phyloP scores from a whole-genome alignment of 2,329 filamentous ascomycete species.

The Ramularia endophylla region DNA sequence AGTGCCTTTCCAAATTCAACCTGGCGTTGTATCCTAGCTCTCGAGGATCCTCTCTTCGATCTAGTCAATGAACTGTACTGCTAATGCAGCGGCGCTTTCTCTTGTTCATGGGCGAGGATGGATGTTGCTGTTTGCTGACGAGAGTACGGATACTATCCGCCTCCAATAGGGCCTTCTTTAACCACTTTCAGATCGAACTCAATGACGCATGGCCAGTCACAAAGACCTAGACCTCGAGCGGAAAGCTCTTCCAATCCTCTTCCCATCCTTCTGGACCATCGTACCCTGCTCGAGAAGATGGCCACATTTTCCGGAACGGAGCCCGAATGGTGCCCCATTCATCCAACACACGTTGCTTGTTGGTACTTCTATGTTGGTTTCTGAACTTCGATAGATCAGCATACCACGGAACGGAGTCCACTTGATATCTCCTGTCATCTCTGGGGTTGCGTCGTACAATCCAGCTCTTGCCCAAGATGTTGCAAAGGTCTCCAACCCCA shows the following conservation, averaged over 20 bases:
- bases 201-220: too few relatives aligned
- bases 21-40: too few relatives aligned
- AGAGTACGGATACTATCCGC: too few relatives aligned
- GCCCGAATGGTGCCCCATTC: slow-evolving; percentile 1
- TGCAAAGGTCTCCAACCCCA: background rate
- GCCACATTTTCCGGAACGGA: background rate
- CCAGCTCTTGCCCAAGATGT: background rate
- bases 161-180: too few relatives aligned
- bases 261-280: background rate
- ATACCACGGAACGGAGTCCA: background rate
- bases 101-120: too few relatives aligned
- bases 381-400: background rate
- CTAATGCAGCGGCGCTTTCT: too few relatives aligned
- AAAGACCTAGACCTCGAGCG: too few relatives aligned
- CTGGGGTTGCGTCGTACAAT: background rate
- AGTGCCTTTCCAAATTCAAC: too few relatives aligned
- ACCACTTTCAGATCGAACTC: too few relatives aligned
- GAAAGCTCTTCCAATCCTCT: background rate
- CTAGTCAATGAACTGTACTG: too few relatives aligned
- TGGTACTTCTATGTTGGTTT: background rate
- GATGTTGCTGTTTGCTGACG: too few relatives aligned
- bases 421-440: background rate
- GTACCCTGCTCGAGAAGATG: background rate
- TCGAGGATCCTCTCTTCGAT: too few relatives aligned
- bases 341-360: background rate